Conservation (phyloP, 176 grass and related monocot species). For the Zoysia japonica region DNA sequence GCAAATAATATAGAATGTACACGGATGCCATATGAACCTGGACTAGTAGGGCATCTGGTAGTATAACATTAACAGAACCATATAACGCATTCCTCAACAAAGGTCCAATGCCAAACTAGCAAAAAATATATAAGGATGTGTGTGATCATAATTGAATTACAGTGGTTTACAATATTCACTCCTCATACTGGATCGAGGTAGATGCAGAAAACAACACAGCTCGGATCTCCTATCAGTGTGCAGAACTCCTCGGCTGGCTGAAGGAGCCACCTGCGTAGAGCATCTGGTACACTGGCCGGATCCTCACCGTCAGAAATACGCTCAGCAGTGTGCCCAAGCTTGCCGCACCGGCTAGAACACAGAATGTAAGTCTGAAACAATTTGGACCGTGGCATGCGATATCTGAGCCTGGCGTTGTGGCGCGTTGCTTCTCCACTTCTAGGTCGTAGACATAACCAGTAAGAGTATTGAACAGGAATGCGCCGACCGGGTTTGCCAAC, state of each 20-base stretch:
- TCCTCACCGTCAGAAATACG: conserved; percentile 64
- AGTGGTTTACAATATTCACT: neutral
- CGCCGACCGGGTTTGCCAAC: conserved; percentile 71
- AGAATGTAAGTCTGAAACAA: conserved; percentile 81
- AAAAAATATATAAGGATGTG: neutral
- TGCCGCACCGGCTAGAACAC: conserved; percentile 62
- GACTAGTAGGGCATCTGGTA: conserved; percentile 21
- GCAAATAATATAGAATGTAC: neutral
- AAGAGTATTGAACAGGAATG: conserved; percentile 71
- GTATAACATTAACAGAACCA: neutral
- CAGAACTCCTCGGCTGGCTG: conserved; percentile 56
- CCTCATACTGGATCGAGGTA: neutral
- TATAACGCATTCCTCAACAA: neutral
- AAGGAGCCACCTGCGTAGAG: conserved; percentile 87
- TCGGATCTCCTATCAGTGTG: conserved; percentile 43
- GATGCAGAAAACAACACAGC: neutral
- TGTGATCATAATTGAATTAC: conserved; percentile 10
- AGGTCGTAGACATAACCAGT: conserved; percentile 81
- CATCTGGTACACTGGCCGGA: conserved; percentile 87
- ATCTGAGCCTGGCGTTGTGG: conserved; percentile 19
- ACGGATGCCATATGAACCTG: neutral
- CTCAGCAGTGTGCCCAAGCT: conserved; percentile 75
- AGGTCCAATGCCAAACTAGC: neutral
- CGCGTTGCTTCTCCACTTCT: conserved; percentile 61
- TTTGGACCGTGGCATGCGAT: conserved; percentile 74